A percentile compares a stretch with the other conserved stretches of the same genome.
These are phyloP conservation scores for Beauveria rudraprayagi DNA, from an alignment of 2,329 filamentous ascomycete genomes.

Conservation along the genomic window DNA sequence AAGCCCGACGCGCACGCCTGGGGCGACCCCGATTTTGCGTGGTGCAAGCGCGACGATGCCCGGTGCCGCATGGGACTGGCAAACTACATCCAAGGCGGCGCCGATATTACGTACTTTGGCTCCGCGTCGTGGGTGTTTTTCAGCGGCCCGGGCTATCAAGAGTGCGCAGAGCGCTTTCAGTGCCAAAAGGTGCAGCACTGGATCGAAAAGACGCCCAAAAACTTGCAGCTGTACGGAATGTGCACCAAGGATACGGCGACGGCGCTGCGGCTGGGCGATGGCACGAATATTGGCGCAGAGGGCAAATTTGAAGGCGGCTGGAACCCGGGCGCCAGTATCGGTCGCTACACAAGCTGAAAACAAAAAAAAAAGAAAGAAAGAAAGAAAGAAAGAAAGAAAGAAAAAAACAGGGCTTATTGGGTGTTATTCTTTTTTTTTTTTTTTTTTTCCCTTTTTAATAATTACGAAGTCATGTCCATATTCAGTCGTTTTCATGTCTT, in stretches of 20 bases:
- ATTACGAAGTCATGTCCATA: constrained; percentile 2
- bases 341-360: constrained; percentile 5
- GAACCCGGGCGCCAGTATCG: constrained; percentile 2
- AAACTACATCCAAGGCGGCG: constrained; percentile 34
- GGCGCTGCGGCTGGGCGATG: constrained; percentile 28
- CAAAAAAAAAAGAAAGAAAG: background rate
- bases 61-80: constrained; percentile 35
- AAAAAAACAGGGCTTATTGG: no score
- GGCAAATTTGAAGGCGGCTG: constrained; percentile 20
- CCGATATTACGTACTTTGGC: constrained; percentile 32
- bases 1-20: constrained; percentile 25
- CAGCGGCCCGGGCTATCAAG: constrained; percentile 24
- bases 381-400: background rate
- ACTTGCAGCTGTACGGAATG: constrained; percentile 33
- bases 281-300: constrained; percentile 23
- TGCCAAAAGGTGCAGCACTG: constrained; percentile 32
- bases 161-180: constrained; percentile 22
- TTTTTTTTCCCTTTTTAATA: background rate
- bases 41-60: constrained; percentile 28
- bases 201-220: constrained; percentile 28
- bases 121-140: constrained; percentile 26
- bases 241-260: constrained; percentile 32
- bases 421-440: background rate
- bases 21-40: constrained; percentile 35
- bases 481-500: no score